Evolutionary conservation across 2,329 filamentous ascomycete genomes (phyloP), one percentile per base, ranked within the genome.

Genomic region (Colletotrichum paranaense): DNA sequence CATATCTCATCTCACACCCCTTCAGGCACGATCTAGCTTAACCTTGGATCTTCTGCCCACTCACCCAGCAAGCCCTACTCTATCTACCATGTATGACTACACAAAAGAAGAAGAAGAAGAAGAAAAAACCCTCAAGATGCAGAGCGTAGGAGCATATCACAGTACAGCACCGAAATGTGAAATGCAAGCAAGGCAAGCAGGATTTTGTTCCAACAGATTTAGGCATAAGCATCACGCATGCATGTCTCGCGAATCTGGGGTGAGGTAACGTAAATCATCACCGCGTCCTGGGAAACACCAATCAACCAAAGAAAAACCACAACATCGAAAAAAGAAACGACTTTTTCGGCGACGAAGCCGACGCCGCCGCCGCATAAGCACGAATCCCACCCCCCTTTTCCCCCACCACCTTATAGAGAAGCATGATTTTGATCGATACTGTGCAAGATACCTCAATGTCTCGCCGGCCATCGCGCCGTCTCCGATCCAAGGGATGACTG

Each of bases 401-500:
- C 30, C 19, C 19, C 42, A 19, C 14, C 38, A 16, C 14, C 38
- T 12, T 35, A 42, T 9, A 5, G 42, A n/a, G 19, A n/a, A 49
- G 8, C 42, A n/a, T 12, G 11, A 35, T 35, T 35, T 5, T 22
- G 42, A n/a, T 49, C 42, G 42, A 49, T 49, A 49, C 19, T n/a
- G 42, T 49, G 19, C 42, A 49, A 49, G 19, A 30, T 28, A 52
- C 49, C 42, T 28, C 38, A 28, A 16, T 22, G 60, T 53, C 60
- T 53, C 26, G 42, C 42, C 26, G 38, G 26, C 16, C 24, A 5
- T 6, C 67, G 46, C 38, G 55, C 52, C 53, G 46, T 4, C 32
- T 11, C 22, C 53, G 66, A 62, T 38, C 60, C 60, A 70, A 65
- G 60, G 55, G 67, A 65, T 73, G 70, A 19, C 32, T 38, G 59